phyloP scores from a whole-genome alignment of 306 rosid genomes.

The Vigna trinervia region DNA sequence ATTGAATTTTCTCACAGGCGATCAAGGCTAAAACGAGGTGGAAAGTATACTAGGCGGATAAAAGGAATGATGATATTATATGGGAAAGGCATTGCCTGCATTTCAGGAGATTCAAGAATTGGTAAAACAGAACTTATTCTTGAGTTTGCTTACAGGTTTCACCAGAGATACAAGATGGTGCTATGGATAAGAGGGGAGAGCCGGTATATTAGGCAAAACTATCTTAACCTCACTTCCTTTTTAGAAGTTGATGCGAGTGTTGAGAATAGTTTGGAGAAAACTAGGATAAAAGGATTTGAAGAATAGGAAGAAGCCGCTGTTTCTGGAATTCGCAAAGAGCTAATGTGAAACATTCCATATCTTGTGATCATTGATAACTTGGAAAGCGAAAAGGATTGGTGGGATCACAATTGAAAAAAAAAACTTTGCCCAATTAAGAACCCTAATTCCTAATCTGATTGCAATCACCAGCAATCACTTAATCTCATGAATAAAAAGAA shows the following conservation, averaged over 20 bases:
- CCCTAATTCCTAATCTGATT: too few relatives aligned
- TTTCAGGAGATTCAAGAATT: slow-evolving; percentile 84
- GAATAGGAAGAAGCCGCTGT: slow-evolving; percentile 86
- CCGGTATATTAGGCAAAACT: slow-evolving; percentile 82
- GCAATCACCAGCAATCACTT: too few relatives aligned
- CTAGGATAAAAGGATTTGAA: slow-evolving; percentile 65
- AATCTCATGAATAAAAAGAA: too few relatives aligned
- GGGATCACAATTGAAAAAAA: slow-evolving; percentile 64
- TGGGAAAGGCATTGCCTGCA: slow-evolving; percentile 89
- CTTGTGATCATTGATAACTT: slow-evolving; percentile 83
- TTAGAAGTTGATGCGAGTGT: slow-evolving; percentile 84
- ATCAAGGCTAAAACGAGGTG: slow-evolving; percentile 58
- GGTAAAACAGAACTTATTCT: slow-evolving; percentile 92
- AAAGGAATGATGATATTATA: slow-evolving; percentile 64
- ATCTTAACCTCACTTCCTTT: slow-evolving; percentile 72
- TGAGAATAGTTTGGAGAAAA: slow-evolving; percentile 67
- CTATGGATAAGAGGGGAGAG: slow-evolving; percentile 90
- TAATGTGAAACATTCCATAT: slow-evolving; percentile 87
- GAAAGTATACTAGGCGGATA: slow-evolving; percentile 62
- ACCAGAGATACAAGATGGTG: slow-evolving; percentile 88
- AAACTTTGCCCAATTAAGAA: too few relatives aligned
- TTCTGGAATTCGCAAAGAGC: slow-evolving; percentile 77
- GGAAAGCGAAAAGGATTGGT: slow-evolving; percentile 93
- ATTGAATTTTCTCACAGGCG: slow-evolving; percentile 60
- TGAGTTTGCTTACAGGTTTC: slow-evolving; percentile 89